phyloP scores from a whole-genome alignment of 108 stramenopile genomes.

The Asterionellopsis glacialis region DNA sequence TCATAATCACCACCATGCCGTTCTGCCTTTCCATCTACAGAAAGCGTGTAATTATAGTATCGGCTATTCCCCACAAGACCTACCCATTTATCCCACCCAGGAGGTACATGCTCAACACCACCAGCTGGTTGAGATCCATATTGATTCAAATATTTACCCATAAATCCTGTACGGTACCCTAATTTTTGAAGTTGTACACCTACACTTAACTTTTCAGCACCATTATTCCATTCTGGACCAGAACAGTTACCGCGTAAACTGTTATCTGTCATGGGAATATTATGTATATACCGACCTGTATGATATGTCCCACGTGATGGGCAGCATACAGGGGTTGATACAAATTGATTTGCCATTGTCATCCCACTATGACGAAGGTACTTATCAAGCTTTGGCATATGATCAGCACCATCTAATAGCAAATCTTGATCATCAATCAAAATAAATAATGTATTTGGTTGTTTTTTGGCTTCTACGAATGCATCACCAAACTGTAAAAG shows the following conservation, averaged over 20 bases:
- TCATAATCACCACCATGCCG: slow-evolving; percentile 19
- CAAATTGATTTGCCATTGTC: slow-evolving; percentile 29
- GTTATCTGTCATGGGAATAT: slow-evolving; percentile 18
- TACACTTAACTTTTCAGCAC: slow-evolving; percentile 11
- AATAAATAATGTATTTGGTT: slow-evolving; percentile 24
- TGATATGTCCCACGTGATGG: slow-evolving; percentile 24
- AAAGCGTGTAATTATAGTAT: slow-evolving; percentile 30
- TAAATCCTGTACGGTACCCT: slow-evolving; percentile 26
- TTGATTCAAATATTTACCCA: slow-evolving; percentile 36
- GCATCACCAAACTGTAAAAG: no score
- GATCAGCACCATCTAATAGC: slow-evolving; percentile 20
- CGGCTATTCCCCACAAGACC: slow-evolving; percentile 29
- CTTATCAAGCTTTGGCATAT: slow-evolving; percentile 24
- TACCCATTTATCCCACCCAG: slow-evolving; percentile 30
- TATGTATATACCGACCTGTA: slow-evolving; percentile 34
- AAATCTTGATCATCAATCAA: slow-evolving; percentile 43
- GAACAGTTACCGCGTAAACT: slow-evolving; percentile 21
- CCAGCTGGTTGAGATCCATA: slow-evolving; percentile 9
- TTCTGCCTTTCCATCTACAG: slow-evolving; percentile 8
- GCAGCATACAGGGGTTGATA: slow-evolving; percentile 37
- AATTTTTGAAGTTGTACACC: slow-evolving; percentile 28
- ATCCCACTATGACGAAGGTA: slow-evolving; percentile 13
- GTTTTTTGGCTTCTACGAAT: no score
- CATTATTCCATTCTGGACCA: slow-evolving; percentile 17
- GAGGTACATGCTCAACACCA: slow-evolving; percentile 10